Evolutionary conservation across 805 yeast species (phyloP), one percentile per base, ranked within the genome.

Genomic region (Yarrowia sp.): DNA sequence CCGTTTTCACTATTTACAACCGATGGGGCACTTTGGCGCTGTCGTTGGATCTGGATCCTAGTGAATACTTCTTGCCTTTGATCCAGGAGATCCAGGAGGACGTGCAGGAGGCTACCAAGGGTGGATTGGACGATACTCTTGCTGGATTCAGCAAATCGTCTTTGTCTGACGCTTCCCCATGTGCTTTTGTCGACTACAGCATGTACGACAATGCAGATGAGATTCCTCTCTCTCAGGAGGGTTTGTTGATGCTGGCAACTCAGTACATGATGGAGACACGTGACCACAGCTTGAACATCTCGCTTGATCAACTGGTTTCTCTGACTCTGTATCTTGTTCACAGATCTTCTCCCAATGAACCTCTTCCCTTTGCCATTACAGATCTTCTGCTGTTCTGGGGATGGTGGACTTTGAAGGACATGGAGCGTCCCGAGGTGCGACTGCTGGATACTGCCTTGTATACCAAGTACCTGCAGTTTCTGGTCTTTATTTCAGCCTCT

Each of bases 381-480:
- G 79, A 79, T 64, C 71, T 75, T 13, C 41, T 74, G 11, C 69
- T 74, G 31, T 75, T 75, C 68, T 75, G 77, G 75, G 71, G 73
- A 1, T 71, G 77, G 64, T 72, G 74, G 73, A 67, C 66, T 15
- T 63, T 73, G 45, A 67, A 68, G 55, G 65, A 66, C 42, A 63
- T 71, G 33, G 69, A 70, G 13, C 50, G 70, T 13, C 69, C 68
- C 35, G 68, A 68, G 41, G 68, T 77, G 39, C 70, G 67, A 31
- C 66, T 41, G 9, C 77, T 82, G 33, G 71, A 74, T 32, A 71
- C 72, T 45, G 72, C 78, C 17, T 68, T 70, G 4, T 69, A 80
- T 33, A 71, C 68, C 36, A 69, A 77, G 8, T 82, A 77, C 66
- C 72, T 84, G 15, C 83, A 81, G 69, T 71, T 77, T 41, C 68